Evolutionary conservation across 75 land plant species (phyloP), one percentile per base, ranked within the genome.

Genomic region (Gnetum montanum): DNA sequence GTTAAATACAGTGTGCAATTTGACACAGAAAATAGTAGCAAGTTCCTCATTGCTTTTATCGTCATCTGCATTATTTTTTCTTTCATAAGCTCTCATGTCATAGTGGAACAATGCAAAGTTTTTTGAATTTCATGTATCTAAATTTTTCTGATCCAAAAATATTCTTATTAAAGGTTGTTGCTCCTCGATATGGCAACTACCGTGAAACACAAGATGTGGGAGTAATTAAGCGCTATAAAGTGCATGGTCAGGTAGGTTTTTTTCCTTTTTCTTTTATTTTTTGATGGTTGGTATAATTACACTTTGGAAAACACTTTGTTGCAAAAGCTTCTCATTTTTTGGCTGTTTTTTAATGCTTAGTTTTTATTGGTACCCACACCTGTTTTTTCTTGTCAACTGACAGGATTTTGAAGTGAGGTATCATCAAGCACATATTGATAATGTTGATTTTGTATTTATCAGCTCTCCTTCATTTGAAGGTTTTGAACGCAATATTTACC

Each of bases 361-460:
- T n/a, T n/a, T n/a, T n/a, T n/a, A n/a, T n/a, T n/a, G n/a, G n/a
- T n/a, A n/a, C n/a, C n/a, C n/a, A n/a, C n/a, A n/a, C n/a, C n/a
- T n/a, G n/a, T n/a, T n/a, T n/a, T n/a, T n/a, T n/a, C n/a, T n/a
- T n/a, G n/a, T n/a, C n/a, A n/a, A n/a, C n/a, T n/a, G n/a, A 36
- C 75, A 89, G 98, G 90, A 85, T 43, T 46, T 71, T 34, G 90
- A 88, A 60, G 91, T 94, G 19, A 54, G 69, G 4, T 94, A 89
- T 50, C 80, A 57, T 58, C 98, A 94, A 51, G 75, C 81, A 15
- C 89, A 74, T 43, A 73, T 80, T 25, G 98, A 94, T 82, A 86
- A 86, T 18, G 98, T 94, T 13, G 98, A 94, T 63, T 90, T 89
- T 64, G 87, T 94, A 37, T 94, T 94, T 43, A 49, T 94, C 12